phyloP scores from a whole-genome alignment of 2,329 filamentous ascomycete species.

The Emericellopsis cladophorae region DNA sequence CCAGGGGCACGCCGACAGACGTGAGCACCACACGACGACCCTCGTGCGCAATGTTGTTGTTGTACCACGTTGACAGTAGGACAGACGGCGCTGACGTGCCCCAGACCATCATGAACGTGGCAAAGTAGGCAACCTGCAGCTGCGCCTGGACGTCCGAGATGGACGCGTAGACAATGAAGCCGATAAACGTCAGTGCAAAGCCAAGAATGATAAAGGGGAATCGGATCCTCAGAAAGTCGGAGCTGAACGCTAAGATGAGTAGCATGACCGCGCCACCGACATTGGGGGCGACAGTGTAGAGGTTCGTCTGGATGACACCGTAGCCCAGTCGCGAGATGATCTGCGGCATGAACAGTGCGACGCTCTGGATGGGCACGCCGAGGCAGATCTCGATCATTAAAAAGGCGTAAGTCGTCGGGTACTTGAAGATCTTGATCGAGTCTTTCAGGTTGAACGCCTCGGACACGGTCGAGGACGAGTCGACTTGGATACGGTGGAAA shows the following conservation, averaged over 20 bases:
- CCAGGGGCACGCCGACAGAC: constrained; percentile 59
- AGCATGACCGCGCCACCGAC: constrained; percentile 61
- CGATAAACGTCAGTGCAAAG: constrained; percentile 61
- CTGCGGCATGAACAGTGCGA: constrained; percentile 40
- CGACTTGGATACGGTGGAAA: constrained; percentile 61
- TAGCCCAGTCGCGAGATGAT: constrained; percentile 37
- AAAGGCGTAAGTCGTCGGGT: constrained; percentile 34
- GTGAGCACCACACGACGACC: constrained; percentile 57
- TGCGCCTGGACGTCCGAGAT: constrained; percentile 50
- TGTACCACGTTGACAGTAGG: constrained; percentile 55
- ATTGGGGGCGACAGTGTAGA: constrained; percentile 74
- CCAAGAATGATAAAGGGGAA: constrained; percentile 65
- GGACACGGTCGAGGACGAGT: constrained; percentile 51
- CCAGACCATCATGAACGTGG: constrained; percentile 75
- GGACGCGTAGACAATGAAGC: constrained; percentile 67
- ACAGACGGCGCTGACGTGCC: constrained; percentile 65
- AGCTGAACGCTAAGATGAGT: constrained; percentile 58
- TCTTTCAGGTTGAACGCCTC: constrained; percentile 39
- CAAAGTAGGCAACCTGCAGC: constrained; percentile 59
- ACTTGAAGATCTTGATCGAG: constrained; percentile 35
- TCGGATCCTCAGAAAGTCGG: constrained; percentile 51
- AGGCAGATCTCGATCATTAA: constrained; percentile 44
- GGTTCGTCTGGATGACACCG: constrained; percentile 49
- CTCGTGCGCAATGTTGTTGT: constrained; percentile 73
- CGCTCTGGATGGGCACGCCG: constrained; percentile 45